These are phyloP conservation scores for Globisporangium echinulatum DNA, from an alignment of 352 stramenopile species.

Conservation along the genomic window DNA sequence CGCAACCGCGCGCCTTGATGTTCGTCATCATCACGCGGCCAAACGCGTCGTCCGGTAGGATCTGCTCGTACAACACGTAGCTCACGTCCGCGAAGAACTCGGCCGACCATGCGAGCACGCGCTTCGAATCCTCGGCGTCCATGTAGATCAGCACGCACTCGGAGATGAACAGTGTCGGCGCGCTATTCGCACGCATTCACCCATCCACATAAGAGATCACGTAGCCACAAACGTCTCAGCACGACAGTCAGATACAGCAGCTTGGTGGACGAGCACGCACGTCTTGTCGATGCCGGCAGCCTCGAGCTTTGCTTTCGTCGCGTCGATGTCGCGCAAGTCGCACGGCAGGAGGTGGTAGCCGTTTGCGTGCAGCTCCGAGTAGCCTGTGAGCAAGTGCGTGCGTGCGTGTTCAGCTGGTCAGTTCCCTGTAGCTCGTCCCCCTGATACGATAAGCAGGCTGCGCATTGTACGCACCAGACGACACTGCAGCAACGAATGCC, in stretches of 20 bases:
- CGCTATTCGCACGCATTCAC: conserved; percentile 4
- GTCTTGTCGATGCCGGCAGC: conserved; percentile 41
- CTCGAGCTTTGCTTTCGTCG: conserved; percentile 50
- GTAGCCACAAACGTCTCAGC: too few species aligned
- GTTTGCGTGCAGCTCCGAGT: conserved; percentile 54
- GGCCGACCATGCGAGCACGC: conserved; percentile 64
- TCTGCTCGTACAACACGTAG: conserved; percentile 89
- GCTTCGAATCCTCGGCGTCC: conserved; percentile 68
- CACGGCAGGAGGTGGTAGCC: conserved; percentile 78
- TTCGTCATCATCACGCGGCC: conserved; percentile 89
- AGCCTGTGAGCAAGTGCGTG: conserved; percentile 19
- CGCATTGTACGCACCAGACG: conserved; percentile 20
- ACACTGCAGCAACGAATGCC: conserved; percentile 49
- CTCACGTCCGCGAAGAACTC: conserved; percentile 66
- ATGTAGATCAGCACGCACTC: conserved; percentile 93
- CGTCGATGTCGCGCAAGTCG: conserved; percentile 61
- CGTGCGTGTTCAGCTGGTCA: too few species aligned
- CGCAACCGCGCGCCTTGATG: conserved; percentile 86
- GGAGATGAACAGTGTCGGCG: conserved; percentile 80
- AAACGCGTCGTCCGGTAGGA: conserved; percentile 86
- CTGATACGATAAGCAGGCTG: neutral
- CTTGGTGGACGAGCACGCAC: conserved; percentile 7
- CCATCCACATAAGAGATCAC: too few species aligned
- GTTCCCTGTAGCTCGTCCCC: too few species aligned
- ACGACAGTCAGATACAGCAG: neutral